These are phyloP conservation scores for Didymosphaeria variabile DNA, from an alignment of 2,329 filamentous ascomycete genomes.

Conservation along the genomic window DNA sequence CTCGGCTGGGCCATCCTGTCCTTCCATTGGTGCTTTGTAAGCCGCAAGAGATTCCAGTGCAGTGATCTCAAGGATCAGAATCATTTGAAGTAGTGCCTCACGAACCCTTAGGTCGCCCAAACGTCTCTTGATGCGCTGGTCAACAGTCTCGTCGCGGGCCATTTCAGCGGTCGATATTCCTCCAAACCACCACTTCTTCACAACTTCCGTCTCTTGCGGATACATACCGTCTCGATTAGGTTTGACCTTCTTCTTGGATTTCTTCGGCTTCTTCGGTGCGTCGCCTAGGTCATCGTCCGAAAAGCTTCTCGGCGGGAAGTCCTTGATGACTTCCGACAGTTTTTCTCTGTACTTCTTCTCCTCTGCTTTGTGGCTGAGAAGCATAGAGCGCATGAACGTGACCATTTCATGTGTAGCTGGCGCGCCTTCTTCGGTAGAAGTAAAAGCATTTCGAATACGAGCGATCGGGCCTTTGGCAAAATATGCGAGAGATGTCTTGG, in stretches of 20 bases:
- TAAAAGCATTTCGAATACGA: conserved; percentile 75
- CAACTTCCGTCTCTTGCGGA: conserved; percentile 69
- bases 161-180: conserved; percentile 51
- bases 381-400: conserved; percentile 72
- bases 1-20: neutral
- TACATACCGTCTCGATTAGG: conserved; percentile 75
- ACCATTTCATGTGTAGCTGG: conserved; percentile 71
- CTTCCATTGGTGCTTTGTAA: conserved; percentile 42
- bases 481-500: conserved; percentile 78
- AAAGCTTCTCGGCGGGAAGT: conserved; percentile 56
- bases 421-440: conserved; percentile 67
- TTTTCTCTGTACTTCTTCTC: conserved; percentile 84
- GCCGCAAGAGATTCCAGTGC: conserved; percentile 67
- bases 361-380: conserved; percentile 72
- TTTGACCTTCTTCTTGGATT: conserved; percentile 59
- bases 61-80: conserved; percentile 78
- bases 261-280: conserved; percentile 48
- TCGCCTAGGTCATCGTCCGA: conserved; percentile 54
- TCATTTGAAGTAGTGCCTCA: conserved; percentile 83
- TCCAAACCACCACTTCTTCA: conserved; percentile 74
- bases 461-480: conserved; percentile 85
- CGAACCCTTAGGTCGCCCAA: conserved; percentile 73
- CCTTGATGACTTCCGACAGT: conserved; percentile 71
- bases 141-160: conserved; percentile 43
- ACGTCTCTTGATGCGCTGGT: conserved; percentile 67